Base-by-base conservation (phyloP, 495 filamentous ascomycete species). In the Penicillium nucicola region DNA sequence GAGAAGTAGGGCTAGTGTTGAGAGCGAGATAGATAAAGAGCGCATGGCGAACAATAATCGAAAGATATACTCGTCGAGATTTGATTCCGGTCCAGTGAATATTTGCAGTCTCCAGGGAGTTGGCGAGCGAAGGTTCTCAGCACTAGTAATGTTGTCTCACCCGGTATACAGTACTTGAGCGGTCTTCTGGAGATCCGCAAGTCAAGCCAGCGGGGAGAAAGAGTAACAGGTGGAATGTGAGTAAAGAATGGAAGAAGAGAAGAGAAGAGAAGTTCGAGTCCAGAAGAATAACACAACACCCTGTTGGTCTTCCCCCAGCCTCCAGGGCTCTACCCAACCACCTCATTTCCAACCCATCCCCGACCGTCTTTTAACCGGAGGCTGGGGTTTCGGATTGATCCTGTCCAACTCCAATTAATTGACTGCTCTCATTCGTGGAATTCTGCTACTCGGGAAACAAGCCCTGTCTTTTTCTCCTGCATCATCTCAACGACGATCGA, bases 281-380 rank as follows among this genome's bases (percentile, higher is more conserved):
- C 44, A 43, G 17, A 44, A 32, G 35, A 31, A 48, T 56, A 45
- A 53, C 32, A 44, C 41, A 51, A 36, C 30, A 28, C 33, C 25
- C 41, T 40, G 41, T 43, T 20, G 44, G 47, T 60, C 68, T 68
- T 62, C 67, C 70, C 70, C 67, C 72, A 66, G 51, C 56, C 53
- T 56, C 20, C 20, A 22, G 20, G 20, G 20, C 20, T 5, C 45
- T 60, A 64, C 67, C 71, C 72, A 76, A 72, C 72, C 72, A 72
- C 72, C 72, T 62, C 49, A 70, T 68, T 76, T 76, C 46, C 50
- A 61, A 61, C 56, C 37, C 32, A 10, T 41, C 28, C 48, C 32
- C 18, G 12, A 37, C 23, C 22, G 31, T 43, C 7, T 17, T 46
- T 45, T 39, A 32, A 28, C 9, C 14, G 52, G 53, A 53, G 62